Evolutionary conservation across 2,329 filamentous ascomycete genomes (phyloP).

Genomic region (Aspergillus japonicus): DNA sequence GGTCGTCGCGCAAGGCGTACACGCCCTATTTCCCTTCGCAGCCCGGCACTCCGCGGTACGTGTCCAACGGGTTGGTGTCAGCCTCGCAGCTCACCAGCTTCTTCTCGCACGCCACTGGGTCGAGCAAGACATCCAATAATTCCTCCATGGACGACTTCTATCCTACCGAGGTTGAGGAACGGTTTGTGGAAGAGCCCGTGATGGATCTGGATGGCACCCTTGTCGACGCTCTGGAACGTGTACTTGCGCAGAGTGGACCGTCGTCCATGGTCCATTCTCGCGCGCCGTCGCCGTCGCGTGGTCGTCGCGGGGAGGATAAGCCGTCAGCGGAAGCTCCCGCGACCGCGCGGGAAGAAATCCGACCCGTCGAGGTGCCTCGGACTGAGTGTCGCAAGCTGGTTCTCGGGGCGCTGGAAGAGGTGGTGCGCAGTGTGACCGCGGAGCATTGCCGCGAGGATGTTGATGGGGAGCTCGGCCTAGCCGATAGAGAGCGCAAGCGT

Average conservation of each 20-base stretch:
- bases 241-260: slow-evolving; percentile 48
- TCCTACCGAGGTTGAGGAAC: slow-evolving; percentile 45
- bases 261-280: slow-evolving; percentile 44
- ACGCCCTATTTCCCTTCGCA: slow-evolving; percentile 23
- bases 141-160: slow-evolving; percentile 21
- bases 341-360: slow-evolving; percentile 26
- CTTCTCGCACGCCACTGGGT: slow-evolving; percentile 24
- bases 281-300: slow-evolving; percentile 41
- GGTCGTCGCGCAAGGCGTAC: slow-evolving; percentile 17
- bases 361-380: slow-evolving; percentile 47
- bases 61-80: slow-evolving; percentile 22
- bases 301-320: slow-evolving; percentile 34
- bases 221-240: slow-evolving; percentile 57
- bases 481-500: slow-evolving; percentile 36
- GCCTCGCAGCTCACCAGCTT: slow-evolving; percentile 29
- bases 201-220: slow-evolving; percentile 60
- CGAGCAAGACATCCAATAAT: slow-evolving; percentile 24
- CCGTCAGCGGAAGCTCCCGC: slow-evolving; percentile 18
- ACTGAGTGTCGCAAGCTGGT: slow-evolving; percentile 56
- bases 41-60: slow-evolving; percentile 26
- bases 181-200: slow-evolving; percentile 54
- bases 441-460: slow-evolving; percentile 45
- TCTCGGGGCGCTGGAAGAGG: slow-evolving; percentile 56
- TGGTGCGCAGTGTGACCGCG: slow-evolving; percentile 55
- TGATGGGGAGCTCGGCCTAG: slow-evolving; percentile 30